Conservation (phyloP, 768 basidiomycete species). For the Boletus edulis region DNA sequence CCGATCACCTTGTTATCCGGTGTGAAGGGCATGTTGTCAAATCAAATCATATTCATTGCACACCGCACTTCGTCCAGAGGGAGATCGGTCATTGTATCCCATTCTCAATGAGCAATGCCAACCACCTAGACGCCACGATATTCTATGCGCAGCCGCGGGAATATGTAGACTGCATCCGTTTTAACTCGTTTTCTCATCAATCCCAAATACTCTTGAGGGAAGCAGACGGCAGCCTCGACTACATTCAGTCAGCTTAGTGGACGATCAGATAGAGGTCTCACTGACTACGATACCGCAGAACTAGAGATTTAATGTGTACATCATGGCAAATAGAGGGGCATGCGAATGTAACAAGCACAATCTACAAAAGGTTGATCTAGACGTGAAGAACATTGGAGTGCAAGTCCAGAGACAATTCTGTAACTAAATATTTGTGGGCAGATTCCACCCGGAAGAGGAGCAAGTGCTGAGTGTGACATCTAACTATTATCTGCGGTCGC, state of each 20-base stretch:
- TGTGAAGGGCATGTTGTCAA: no score
- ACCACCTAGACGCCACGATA: no score
- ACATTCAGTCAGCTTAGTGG: slow-evolving; percentile 19
- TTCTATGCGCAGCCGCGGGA: no score
- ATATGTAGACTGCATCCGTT: no score
- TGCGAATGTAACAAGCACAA: not conserved
- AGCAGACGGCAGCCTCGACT: no score
- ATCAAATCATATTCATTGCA: no score
- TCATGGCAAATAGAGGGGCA: not conserved
- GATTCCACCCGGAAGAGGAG: not conserved
- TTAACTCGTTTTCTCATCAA: no score
- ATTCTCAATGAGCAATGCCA: no score
- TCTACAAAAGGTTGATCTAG: not conserved
- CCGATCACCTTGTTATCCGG: no score
- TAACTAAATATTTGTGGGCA: not conserved
- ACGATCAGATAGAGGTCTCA: slow-evolving; percentile 22
- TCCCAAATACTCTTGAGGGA: no score
- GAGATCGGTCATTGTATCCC: no score
- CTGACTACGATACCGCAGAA: slow-evolving; percentile 12
- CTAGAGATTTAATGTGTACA: not conserved
- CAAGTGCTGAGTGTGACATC: not conserved
- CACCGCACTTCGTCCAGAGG: no score
- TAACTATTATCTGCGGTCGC: slow-evolving; percentile 46
- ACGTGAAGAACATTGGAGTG: not conserved
- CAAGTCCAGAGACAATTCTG: not conserved